Percentiles rank a stretch among this genome's conserved stretches.
Conservation (phyloP, 1,284 basidiomycete species). For the Puccinia coronata region DNA sequence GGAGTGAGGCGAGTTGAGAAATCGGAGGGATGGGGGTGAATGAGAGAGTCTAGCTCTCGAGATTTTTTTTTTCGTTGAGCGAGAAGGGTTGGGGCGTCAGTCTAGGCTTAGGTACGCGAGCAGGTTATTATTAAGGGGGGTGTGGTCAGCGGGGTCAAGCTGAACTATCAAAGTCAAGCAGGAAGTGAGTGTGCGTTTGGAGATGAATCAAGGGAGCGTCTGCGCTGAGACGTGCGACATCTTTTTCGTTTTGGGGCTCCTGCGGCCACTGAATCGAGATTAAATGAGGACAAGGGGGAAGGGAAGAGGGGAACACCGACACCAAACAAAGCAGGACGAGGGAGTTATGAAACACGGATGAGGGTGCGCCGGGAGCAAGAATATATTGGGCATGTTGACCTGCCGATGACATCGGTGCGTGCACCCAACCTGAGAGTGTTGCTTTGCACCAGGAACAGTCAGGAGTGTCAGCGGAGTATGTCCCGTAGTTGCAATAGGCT, state of each 20-base stretch:
- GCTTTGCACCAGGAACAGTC: too few relatives aligned
- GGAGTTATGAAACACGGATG: conserved; percentile 10
- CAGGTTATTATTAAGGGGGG: too few relatives aligned
- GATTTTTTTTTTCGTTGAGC: too few relatives aligned
- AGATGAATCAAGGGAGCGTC: not conserved
- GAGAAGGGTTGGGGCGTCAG: not conserved
- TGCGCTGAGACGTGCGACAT: conserved; percentile 24
- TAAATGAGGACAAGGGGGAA: conserved; percentile 14
- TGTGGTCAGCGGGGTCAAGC: too few relatives aligned
- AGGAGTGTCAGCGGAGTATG: too few relatives aligned
- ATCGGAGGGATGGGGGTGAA: not conserved
- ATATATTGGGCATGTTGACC: conserved; percentile 1
- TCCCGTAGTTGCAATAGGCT: too few relatives aligned
- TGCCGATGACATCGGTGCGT: too few relatives aligned
- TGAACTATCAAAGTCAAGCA: conserved; percentile 5
- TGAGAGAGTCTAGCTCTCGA: too few relatives aligned
- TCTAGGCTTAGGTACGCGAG: too few relatives aligned
- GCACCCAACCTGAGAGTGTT: too few relatives aligned
- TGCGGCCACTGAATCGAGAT: not conserved
- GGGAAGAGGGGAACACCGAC: not conserved
- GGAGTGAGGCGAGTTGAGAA: not conserved
- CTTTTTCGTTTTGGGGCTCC: not conserved
- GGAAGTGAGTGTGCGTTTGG: too few relatives aligned
- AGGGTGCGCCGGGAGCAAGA: not conserved
- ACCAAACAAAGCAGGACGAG: not conserved